These are phyloP conservation scores for Colletotrichum sp. DNA, from an alignment of 2,329 filamentous ascomycete species.

Conservation along the genomic window DNA sequence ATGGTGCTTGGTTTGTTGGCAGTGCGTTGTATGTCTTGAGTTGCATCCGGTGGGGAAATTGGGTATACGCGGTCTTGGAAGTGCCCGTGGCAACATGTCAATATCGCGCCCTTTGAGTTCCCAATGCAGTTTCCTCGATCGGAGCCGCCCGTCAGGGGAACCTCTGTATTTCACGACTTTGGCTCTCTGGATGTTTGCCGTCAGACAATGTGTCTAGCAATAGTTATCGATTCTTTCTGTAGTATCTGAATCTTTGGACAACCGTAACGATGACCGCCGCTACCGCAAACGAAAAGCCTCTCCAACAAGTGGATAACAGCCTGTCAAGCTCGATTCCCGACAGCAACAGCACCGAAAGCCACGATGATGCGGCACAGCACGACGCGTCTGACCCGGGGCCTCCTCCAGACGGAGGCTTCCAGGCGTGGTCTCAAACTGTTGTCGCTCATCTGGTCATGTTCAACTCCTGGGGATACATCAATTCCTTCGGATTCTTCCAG, in stretches of 20 bases:
- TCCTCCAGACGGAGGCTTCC: not conserved
- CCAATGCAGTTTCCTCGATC: not conserved
- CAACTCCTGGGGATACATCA: not conserved
- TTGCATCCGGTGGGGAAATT: not conserved
- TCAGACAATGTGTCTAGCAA: not conserved
- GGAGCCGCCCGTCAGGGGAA: not conserved
- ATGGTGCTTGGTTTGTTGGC: not conserved
- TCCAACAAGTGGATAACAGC: not conserved
- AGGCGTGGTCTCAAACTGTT: not conserved
- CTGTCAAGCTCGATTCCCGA: not conserved
- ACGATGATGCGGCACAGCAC: not conserved
- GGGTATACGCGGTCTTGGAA: not conserved
- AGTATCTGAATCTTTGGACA: not conserved
- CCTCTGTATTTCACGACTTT: not conserved
- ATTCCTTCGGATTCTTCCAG: constrained; percentile 40
- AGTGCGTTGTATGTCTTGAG: not conserved
- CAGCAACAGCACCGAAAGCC: not conserved
- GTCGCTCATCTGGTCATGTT: not conserved
- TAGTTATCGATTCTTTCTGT: not conserved
- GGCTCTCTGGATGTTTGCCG: not conserved
- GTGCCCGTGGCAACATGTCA: not conserved
- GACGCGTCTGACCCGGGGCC: not conserved
- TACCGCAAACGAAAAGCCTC: not conserved
- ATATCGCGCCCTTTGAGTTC: not conserved
- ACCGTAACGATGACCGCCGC: not conserved